Conservation (phyloP, 2,329 filamentous ascomycete genomes). For the Pseudocercospora eumusae region DNA sequence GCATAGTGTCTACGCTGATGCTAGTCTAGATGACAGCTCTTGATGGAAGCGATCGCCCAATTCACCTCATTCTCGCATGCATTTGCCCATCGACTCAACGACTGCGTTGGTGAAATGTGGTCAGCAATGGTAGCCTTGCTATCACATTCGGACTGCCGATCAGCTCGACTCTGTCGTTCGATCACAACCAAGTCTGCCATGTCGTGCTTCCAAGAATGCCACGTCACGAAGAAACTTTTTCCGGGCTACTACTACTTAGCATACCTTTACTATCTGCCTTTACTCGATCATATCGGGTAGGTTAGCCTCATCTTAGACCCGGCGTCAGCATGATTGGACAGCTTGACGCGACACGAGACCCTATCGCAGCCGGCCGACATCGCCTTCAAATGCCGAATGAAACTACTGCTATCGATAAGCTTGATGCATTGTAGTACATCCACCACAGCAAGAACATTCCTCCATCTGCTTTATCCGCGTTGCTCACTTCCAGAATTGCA, state of each 20-base stretch:
- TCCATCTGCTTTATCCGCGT: not conserved
- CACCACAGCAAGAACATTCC: conserved; percentile 4
- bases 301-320: not conserved
- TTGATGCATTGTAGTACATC: not conserved
- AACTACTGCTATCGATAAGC: conserved; percentile 10
- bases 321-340: conserved; percentile 9
- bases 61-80: not conserved
- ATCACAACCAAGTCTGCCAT: not conserved
- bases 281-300: conserved; percentile 18
- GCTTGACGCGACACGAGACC: not conserved
- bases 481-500: not conserved
- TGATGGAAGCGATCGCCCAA: not conserved
- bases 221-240: not conserved
- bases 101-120: not conserved
- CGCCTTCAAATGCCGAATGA: conserved; percentile 5
- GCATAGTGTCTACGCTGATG: conserved; percentile 42
- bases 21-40: conserved; percentile 20
- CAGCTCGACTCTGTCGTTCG: not conserved
- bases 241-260: not conserved
- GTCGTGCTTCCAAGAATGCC: not conserved
- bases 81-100: not conserved
- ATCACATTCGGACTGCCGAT: not conserved
- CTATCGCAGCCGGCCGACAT: conserved; percentile 13
- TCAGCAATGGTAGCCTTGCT: not conserved
- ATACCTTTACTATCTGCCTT: too few relatives aligned